Base-by-base conservation (phyloP, 2,329 filamentous ascomycete genomes). In the Seiridium cupressi region DNA sequence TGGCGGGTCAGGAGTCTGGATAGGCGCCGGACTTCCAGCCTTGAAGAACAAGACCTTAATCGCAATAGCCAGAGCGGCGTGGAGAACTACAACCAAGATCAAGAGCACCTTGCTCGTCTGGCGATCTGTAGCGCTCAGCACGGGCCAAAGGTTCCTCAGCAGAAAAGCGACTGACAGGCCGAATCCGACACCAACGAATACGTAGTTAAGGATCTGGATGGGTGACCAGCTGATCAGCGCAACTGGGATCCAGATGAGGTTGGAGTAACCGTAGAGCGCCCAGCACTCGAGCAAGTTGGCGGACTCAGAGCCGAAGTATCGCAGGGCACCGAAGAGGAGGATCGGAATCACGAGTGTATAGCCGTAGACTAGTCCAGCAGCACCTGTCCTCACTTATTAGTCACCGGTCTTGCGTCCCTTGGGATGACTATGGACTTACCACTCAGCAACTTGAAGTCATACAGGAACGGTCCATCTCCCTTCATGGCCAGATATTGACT, bases 21-120 rank as follows among this genome's bases (percentile, higher is more conserved):
- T 69, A 69, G 40, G 75, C 74, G 48, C 81, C 55, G 86, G 85
- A 75, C 89, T 92, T 54, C 84, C 87, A 66, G 91, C 88, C 67
- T 93, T 93, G 77, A 99, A 99, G 84, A 98, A 98, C 35, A 98
- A 79, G 61, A 97, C 89, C 83, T 98, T 98, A 77, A 99, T 98
- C 4, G 94, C 91, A 69, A 98, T 86, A 1, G 94, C 87, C 66
- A 99, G 81, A n/a, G 90, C 95, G 35, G 93, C 89, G 77, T 99
- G 95, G 63, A 98, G 81, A 36, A 85, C 83, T 36, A 98, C 84
- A 34, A 99, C 93, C 31, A 94, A 80, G 57, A 98, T 81, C 61
- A 99, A 82, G 63, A 99, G 77, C 31, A 92, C 83, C 83, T 96
- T 96, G 76, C 91, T 95, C 32, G 91, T 93, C 81, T 97, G 92